Base-by-base conservation (phyloP, 106 monocot genomes). In the Platanthera guangdongensis region DNA sequence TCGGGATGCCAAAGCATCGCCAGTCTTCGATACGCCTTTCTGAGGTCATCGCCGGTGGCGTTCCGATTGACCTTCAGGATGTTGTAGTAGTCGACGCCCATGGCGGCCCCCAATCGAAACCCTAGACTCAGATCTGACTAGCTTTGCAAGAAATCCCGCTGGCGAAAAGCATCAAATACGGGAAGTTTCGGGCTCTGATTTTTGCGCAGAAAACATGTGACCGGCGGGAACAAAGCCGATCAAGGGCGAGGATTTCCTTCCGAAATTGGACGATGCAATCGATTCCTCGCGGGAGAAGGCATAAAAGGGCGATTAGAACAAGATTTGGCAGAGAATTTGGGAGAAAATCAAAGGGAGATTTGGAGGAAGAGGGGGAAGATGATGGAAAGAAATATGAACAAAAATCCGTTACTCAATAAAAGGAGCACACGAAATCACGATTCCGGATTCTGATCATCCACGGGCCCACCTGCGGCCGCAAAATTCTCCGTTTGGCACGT, bases 1-100 rank as follows among this genome's bases (percentile, higher is more conserved):
- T 94, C 90, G 12, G 93, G 93, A 50, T 94, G 93, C 90, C 93
- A 94, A 73, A 79, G 78, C 93, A 90, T 90, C 45, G 90, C 93
- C 64, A 94, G 75, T 67, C 90, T 67, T 72, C 88, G 79, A 70
- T 90, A 93, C 52, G 93, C 82, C 71, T 90, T 94, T 86, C 85
- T 94, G 68, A 94, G 86, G 71, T 90, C 93, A 7, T 90, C 93
- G 49, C 88, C 86, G 50, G 77, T 88, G 3, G 93, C 88, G 62
- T 88, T 82, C 52, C 93, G 77, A 53, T 90, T 88, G 57, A 94
- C 90, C 86, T 90, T 90, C 73, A 90, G 52, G 16, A 88, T 85
- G 68, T 83, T 88, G 86, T 94, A 94, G 85, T 94, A 90, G 77
- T 94, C 93, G 57, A 85, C 83, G 6, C 90, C 90, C 93, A 93